These are phyloP conservation scores for Erucastrum elatum DNA, from an alignment of 345 rosid species.

Conservation along the genomic window DNA sequence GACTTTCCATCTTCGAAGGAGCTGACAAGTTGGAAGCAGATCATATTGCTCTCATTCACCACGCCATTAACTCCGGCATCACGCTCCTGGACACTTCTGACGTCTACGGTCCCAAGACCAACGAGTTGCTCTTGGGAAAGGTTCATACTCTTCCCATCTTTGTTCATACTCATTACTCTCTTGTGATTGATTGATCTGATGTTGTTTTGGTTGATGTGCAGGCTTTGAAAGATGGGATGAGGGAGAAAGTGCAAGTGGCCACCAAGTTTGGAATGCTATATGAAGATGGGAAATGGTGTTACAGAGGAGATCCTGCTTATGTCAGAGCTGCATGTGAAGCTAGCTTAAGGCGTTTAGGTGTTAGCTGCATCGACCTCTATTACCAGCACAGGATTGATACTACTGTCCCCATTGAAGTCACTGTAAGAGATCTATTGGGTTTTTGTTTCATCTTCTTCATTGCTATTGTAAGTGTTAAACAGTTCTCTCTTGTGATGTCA, in stretches of 20 bases:
- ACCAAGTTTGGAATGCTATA: not conserved
- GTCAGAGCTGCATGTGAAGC: not conserved
- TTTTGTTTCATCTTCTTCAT: not conserved
- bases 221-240: not conserved
- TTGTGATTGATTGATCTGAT: not conserved
- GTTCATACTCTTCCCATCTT: not conserved
- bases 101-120: not conserved
- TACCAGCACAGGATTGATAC: not conserved
- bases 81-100: not conserved
- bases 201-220: too few relatives aligned
- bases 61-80: not conserved
- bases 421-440: constrained; percentile 32
- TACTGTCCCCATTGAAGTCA: constrained; percentile 39
- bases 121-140: not conserved
- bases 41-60: constrained; percentile 21
- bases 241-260: not conserved
- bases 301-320: not conserved
- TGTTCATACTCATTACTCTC: not conserved
- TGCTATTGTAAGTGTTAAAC: too few relatives aligned
- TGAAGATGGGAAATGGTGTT: not conserved
- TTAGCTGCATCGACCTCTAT: not conserved
- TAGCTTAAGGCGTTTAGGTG: not conserved
- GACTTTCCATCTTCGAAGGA: constrained; percentile 10
- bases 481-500: not conserved
- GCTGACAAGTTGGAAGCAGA: constrained; percentile 31